phyloP scores from a whole-genome alignment of 1,284 basidiomycete genomes.

The Anthracocystis panici-leucophaei region DNA sequence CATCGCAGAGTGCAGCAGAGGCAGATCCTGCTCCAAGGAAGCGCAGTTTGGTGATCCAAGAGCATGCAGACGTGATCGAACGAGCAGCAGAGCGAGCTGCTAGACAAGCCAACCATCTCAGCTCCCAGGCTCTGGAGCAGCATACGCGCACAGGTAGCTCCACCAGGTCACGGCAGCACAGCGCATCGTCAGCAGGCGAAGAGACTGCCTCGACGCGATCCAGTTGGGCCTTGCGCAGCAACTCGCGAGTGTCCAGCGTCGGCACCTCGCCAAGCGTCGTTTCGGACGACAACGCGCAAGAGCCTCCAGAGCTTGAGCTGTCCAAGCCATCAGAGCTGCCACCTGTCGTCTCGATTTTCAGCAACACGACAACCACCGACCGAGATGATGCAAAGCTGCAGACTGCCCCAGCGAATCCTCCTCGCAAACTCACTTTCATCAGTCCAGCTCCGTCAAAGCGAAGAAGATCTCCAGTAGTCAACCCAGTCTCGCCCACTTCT shows the following conservation, averaged over 20 bases:
- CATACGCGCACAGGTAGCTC: slow-evolving; percentile 9
- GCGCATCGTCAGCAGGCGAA: slow-evolving; percentile 48
- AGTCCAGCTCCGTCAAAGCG: slow-evolving; percentile 27
- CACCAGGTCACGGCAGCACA: slow-evolving; percentile 25
- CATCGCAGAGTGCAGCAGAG: slow-evolving; percentile 3
- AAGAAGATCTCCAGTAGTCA: slow-evolving; percentile 5
- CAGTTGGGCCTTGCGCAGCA: slow-evolving; percentile 40
- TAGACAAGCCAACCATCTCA: slow-evolving; percentile 20
- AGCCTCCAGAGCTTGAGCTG: slow-evolving; percentile 3
- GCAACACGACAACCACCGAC: slow-evolving; percentile 9
- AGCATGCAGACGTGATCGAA: slow-evolving; percentile 46
- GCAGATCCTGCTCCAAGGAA: slow-evolving; percentile 25
- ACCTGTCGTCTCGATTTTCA: slow-evolving; percentile 18
- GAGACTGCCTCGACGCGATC: slow-evolving; percentile 48
- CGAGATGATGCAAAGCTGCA: background rate
- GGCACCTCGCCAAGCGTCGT: slow-evolving; percentile 32
- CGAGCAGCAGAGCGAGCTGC: slow-evolving; percentile 49
- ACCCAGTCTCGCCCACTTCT: slow-evolving; percentile 1
- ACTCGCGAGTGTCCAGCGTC: slow-evolving; percentile 30
- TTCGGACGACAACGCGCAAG: slow-evolving; percentile 11
- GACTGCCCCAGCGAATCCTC: background rate
- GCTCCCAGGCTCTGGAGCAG: slow-evolving; percentile 26
- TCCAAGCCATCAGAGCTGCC: slow-evolving; percentile 9
- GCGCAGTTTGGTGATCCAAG: slow-evolving; percentile 51
- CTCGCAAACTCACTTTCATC: slow-evolving; percentile 33